phyloP scores from a whole-genome alignment of 139 green algal genomes.

The Chlorella vulgaris region DNA sequence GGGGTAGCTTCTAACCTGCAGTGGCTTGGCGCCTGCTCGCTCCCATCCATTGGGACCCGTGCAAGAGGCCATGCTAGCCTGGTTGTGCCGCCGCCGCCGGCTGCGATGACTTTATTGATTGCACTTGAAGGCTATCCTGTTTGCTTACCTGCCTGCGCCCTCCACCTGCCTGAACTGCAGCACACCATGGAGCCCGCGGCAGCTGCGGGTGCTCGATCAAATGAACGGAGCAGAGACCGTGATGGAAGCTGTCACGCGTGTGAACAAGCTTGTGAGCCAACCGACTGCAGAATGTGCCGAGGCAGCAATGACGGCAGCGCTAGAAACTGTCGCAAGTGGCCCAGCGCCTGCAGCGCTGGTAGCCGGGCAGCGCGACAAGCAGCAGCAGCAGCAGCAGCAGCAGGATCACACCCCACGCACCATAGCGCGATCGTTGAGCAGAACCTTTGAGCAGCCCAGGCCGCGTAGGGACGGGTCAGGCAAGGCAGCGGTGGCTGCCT shows the following conservation, averaged over 20 bases:
- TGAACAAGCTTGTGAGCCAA: slow-evolving; percentile 5
- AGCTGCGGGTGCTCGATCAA: slow-evolving; percentile 60
- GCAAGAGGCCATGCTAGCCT: too few relatives aligned
- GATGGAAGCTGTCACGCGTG: slow-evolving; percentile 20
- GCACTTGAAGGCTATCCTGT: too few relatives aligned
- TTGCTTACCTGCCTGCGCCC: too few relatives aligned
- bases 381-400: slow-evolving; percentile 2
- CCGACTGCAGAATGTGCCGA: not conserved
- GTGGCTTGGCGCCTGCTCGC: too few relatives aligned
- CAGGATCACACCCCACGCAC: not conserved
- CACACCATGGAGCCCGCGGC: slow-evolving; percentile 55
- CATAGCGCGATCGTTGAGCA: not conserved
- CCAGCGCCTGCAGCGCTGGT: not conserved
- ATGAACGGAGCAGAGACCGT: slow-evolving; percentile 58
- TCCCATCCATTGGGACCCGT: too few relatives aligned
- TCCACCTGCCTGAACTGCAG: not conserved
- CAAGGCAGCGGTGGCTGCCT: not conserved
- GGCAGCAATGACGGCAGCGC: not conserved
- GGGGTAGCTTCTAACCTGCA: too few relatives aligned
- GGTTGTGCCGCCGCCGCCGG: too few relatives aligned
- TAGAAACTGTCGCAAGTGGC: not conserved
- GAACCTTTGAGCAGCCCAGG: not conserved
- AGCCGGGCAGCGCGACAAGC: not conserved
- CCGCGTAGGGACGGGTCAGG: not conserved
- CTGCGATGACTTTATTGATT: too few relatives aligned